Conservation (phyloP, 345 rosid genomes). For the Toxicodendron radicans region DNA sequence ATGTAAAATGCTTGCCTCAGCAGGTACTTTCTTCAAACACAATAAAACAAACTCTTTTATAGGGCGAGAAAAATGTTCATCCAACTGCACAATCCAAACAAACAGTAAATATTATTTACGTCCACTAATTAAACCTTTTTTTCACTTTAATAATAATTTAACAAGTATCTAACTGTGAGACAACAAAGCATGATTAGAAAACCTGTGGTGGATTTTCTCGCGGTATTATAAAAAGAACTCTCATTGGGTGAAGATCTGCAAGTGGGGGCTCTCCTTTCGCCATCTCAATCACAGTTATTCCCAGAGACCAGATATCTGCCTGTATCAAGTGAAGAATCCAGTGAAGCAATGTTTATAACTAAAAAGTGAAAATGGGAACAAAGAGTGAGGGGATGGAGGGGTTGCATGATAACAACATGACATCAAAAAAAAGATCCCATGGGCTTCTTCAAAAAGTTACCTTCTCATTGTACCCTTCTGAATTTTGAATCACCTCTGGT, state of each 20-base stretch:
- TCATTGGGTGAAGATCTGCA: conserved; percentile 99
- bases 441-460: conserved; percentile 32
- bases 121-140: too few species aligned
- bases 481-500: conserved; percentile 98
- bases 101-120: conserved; percentile 13
- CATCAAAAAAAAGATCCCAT: conserved; percentile 11
- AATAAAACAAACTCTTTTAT: conserved; percentile 95
- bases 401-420: conserved; percentile 15
- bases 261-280: conserved; percentile 99
- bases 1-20: conserved; percentile 65
- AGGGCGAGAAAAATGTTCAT: conserved; percentile 97
- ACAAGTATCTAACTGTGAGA: conserved; percentile 24
- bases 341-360: conserved; percentile 18
- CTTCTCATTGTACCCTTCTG: conserved; percentile 98
- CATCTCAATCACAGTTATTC: conserved; percentile 99
- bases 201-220: conserved; percentile 99
- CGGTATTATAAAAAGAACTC: conserved; percentile 98
- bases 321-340: conserved; percentile 40
- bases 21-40: conserved; percentile 89
- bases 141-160: background rate
- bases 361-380: conserved; percentile 13
- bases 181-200: conserved; percentile 29
- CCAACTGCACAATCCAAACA: conserved; percentile 66
- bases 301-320: conserved; percentile 99
- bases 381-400: conserved; percentile 12